Percentiles rank a stretch among this genome's conserved stretches.
phyloP scores from a whole-genome alignment of 495 filamentous ascomycete species.

The Penicillium canescens region DNA sequence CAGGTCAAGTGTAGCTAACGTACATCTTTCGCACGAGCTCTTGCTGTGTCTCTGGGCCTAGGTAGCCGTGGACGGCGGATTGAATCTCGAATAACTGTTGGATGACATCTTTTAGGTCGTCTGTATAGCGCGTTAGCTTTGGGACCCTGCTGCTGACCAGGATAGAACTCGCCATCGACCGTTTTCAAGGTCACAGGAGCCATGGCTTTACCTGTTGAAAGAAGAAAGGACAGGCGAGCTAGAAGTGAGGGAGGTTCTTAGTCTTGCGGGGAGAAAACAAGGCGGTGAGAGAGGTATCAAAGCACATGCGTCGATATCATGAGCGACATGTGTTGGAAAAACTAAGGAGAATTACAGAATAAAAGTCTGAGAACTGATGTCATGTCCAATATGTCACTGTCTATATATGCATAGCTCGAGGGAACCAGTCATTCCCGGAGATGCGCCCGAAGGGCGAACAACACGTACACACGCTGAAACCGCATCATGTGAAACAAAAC shows the following conservation, averaged over 20 bases:
- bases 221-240: not conserved
- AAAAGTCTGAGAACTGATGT: constrained; percentile 1
- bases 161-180: constrained; percentile 47
- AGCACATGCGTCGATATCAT: not conserved
- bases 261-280: constrained; percentile 15
- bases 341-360: not conserved
- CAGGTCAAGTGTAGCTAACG: constrained; percentile 12
- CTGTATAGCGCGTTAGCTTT: constrained; percentile 22
- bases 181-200: constrained; percentile 46
- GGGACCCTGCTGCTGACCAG: not conserved
- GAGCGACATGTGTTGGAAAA: too few relatives aligned
- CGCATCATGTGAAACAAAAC: constrained; percentile 16
- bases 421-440: constrained; percentile 25
- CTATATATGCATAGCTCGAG: constrained; percentile 23
- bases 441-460: constrained; percentile 11
- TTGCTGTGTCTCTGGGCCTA: constrained; percentile 60
- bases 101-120: constrained; percentile 60
- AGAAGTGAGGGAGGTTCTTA: constrained; percentile 3
- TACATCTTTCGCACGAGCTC: constrained; percentile 66
- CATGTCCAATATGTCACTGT: constrained; percentile 23
- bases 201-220: constrained; percentile 26
- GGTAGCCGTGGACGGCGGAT: constrained; percentile 68
- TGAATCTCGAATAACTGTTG: constrained; percentile 87
- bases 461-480: constrained; percentile 25
- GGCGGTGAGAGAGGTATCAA: constrained; percentile 18